phyloP scores from a whole-genome alignment of 1,284 basidiomycete species.

The Heterobasidion irregulare region DNA sequence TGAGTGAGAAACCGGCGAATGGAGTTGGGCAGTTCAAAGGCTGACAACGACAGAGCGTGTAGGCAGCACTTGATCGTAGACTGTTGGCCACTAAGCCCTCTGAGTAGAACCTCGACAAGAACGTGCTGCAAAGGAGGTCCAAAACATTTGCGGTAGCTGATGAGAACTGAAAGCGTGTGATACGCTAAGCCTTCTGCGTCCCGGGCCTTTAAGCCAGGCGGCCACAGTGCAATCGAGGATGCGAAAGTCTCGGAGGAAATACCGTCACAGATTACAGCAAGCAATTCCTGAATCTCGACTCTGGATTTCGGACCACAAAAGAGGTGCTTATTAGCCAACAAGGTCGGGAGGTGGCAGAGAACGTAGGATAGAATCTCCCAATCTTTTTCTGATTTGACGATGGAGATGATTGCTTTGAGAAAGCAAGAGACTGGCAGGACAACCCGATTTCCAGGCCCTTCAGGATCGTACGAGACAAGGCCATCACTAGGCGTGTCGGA shows the following conservation, averaged over 20 bases:
- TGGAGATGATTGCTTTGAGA: conserved; percentile 54
- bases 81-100: conserved; percentile 72
- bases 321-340: conserved; percentile 93
- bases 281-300: conserved; percentile 54
- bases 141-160: conserved; percentile 84
- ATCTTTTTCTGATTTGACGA: conserved; percentile 73
- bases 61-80: conserved; percentile 89
- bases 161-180: conserved; percentile 81
- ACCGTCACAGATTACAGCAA: conserved; percentile 63
- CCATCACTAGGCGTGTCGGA: conserved; percentile 67
- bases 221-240: conserved; percentile 54
- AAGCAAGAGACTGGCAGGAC: conserved; percentile 81
- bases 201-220: conserved; percentile 56
- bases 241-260: conserved; percentile 58
- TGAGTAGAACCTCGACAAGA: conserved; percentile 80
- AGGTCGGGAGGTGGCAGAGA: conserved; percentile 85
- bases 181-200: conserved; percentile 89
- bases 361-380: conserved; percentile 96
- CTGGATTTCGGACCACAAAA: conserved; percentile 87
- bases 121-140: conserved; percentile 60
- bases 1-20: conserved; percentile 76
- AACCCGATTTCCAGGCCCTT: conserved; percentile 34
- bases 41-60: conserved; percentile 82
- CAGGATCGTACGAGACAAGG: conserved; percentile 68
- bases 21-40: conserved; percentile 84